Evolutionary conservation across 1,139 yeast genomes (phyloP), one percentile per base, ranked within the genome.

Genomic region (Taphrina flavorubra): DNA sequence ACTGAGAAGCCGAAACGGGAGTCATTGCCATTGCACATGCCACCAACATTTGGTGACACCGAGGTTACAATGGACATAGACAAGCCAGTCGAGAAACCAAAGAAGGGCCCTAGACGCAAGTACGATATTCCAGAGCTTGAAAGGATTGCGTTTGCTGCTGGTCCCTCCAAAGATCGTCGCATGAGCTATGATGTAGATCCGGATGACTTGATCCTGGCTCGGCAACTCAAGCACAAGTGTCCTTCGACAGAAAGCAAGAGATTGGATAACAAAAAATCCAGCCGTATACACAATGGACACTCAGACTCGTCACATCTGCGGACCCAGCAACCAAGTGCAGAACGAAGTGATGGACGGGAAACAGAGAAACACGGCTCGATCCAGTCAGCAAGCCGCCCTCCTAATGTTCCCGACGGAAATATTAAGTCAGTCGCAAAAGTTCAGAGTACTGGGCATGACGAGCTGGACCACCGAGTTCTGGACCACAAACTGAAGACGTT

Each of bases 81-180:
- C 16, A 18, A 40, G 46, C 14, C 16, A 11, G 8, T n/a, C 13
- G 51, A 20, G 25, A 58, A 58, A 39, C 51, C 6, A 42, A 46
- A 31, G 42, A 58, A 58, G 16, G 39, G 34, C 11, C 62, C 53
- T 6, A 4, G 62, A 16, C 62, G 62, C 53, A 58, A 58, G 42
- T 58, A 58, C 25, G 62, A 58, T 31, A 58, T 58, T 2, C 62
- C 53, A 14, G 62, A 58, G 42, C 14, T 58, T 25, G 62, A 58
- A 14, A n/a, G 53, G 8, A 58, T 58, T 4, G 62, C 62, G 10
- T 42, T 58, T 25, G 40, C 62, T 5, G 16, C 44, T 1, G 62
- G 53, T 2, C n/a, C 42, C 31, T 11, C 16, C 42, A 20, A 42
- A 14, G 62, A 58, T 46, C 51, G 62, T 25, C 62, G 62, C 13